Base-by-base conservation (phyloP, 371 early-diverging fungal species). In the Chytridiales sp. region DNA sequence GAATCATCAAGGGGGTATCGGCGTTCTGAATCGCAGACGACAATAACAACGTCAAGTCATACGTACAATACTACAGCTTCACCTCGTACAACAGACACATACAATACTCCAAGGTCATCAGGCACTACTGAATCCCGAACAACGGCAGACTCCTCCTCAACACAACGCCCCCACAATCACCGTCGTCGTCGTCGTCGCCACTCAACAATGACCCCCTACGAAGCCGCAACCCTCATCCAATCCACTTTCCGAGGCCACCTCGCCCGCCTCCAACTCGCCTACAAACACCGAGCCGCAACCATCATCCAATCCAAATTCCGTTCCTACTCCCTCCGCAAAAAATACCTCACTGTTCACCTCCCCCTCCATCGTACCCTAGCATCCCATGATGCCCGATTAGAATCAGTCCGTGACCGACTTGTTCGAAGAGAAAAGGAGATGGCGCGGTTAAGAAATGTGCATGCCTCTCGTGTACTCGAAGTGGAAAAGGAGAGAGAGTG, bases 391-490 rank as follows among this genome's bases (percentile, higher is more conserved):
- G 6, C 32, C 19, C 47, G 59, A 11, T 22, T 48, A 8, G n/a
- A 19, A 11, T 31, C 30, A n/a, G 49, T 41, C 30, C 39, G 49
- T 29, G 21, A 40, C 4, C 57, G 57, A 1, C 24, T 61, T 15
- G 9, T 34, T 9, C 17, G 30, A n/a, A 39, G 34, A 19, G 61
- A 61, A 47, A 32, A 40, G 24, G 61, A 61, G 3, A 30, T 54
- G 2, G 35, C 17, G 4, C 27, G 21, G 4, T 39, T 61, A 11
- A 61, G 54, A 38, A 41, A 19, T 11, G 42, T 43, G 2, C 61
- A 61, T 24, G 4, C 35, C 13, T 42, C 52, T 8, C 39, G 44
- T 1, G 36, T 54, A 3, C 34, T 24, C 15, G 34, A 61, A 5
- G 32, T 42, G 24, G 26, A 27, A n/a, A 50, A 11, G 17, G 61